phyloP scores from a whole-genome alignment of 2,329 filamentous ascomycete species.

The Pseudophaeomoniella oleicola region DNA sequence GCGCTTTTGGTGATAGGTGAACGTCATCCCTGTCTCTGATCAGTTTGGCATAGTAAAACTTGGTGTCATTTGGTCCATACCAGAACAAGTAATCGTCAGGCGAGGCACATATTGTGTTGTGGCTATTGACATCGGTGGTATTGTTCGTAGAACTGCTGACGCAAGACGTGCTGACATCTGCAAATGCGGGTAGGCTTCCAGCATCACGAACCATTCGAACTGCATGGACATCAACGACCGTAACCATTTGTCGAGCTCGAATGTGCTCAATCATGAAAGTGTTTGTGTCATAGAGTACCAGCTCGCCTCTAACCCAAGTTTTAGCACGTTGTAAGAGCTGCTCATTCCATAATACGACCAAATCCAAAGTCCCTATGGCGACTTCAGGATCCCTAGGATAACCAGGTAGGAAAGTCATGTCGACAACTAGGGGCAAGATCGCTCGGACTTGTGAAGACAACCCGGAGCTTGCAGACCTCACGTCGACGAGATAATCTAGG shows the following conservation, averaged over 20 bases:
- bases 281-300: conserved; percentile 26
- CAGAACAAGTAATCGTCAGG: conserved; percentile 26
- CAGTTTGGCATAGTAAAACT: conserved; percentile 1
- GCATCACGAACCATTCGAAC: too few relatives aligned
- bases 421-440: conserved; percentile 21
- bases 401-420: conserved; percentile 25
- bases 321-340: conserved; percentile 15
- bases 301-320: conserved; percentile 18
- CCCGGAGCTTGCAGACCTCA: conserved; percentile 10
- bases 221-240: conserved; percentile 8
- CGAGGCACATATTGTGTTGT: conserved; percentile 16
- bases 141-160: conserved; percentile 11
- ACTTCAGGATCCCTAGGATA: conserved; percentile 14
- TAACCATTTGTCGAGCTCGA: conserved; percentile 21
- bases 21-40: conserved; percentile 22
- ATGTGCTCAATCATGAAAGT: conserved; percentile 23
- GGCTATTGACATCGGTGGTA: conserved; percentile 14
- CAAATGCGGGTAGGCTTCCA: conserved; percentile 18
- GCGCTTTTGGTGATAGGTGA: conserved; percentile 22
- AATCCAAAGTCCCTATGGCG: conserved; percentile 19
- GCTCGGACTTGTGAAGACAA: conserved; percentile 6
- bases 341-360: conserved; percentile 21
- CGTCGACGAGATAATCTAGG: conserved; percentile 16
- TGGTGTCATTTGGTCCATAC: conserved; percentile 13
- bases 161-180: conserved; percentile 21